phyloP scores from a whole-genome alignment of 768 basidiomycete genomes.

The Leucocoprinus sp. region DNA sequence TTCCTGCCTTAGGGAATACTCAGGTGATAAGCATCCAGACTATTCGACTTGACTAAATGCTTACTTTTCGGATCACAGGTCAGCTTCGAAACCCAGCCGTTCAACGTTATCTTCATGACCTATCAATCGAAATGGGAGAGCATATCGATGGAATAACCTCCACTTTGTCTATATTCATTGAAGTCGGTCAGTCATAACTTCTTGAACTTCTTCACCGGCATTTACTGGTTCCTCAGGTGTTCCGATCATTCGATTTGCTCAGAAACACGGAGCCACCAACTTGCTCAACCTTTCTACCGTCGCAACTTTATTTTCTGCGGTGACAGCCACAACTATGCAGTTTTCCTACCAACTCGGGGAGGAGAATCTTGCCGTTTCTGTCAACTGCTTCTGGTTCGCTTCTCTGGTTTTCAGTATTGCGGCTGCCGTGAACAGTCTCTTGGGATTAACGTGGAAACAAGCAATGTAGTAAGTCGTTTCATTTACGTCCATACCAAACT shows the following conservation, averaged over 20 bases:
- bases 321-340: conserved; percentile 66
- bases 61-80: conserved; percentile 26
- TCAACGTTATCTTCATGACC: conserved; percentile 66
- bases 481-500: background rate
- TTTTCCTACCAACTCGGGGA: conserved; percentile 44
- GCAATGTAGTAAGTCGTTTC: conserved; percentile 63
- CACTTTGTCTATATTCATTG: conserved; percentile 65
- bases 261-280: conserved; percentile 63
- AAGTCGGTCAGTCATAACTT: conserved; percentile 45
- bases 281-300: conserved; percentile 69
- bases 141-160: conserved; percentile 63
- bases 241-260: conserved; percentile 68
- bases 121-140: conserved; percentile 66
- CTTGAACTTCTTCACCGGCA: background rate
- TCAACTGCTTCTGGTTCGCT: conserved; percentile 70
- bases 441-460: conserved; percentile 74
- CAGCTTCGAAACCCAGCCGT: conserved; percentile 69
- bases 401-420: conserved; percentile 72
- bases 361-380: conserved; percentile 35
- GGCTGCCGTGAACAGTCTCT: conserved; percentile 68
- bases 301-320: conserved; percentile 71
- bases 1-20: conserved; percentile 58
- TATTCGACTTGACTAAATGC: background rate
- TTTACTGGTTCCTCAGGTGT: conserved; percentile 38
- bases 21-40: conserved; percentile 28